Conservation (phyloP, 2,329 filamentous ascomycete species). For the Xylaria polymorpha region DNA sequence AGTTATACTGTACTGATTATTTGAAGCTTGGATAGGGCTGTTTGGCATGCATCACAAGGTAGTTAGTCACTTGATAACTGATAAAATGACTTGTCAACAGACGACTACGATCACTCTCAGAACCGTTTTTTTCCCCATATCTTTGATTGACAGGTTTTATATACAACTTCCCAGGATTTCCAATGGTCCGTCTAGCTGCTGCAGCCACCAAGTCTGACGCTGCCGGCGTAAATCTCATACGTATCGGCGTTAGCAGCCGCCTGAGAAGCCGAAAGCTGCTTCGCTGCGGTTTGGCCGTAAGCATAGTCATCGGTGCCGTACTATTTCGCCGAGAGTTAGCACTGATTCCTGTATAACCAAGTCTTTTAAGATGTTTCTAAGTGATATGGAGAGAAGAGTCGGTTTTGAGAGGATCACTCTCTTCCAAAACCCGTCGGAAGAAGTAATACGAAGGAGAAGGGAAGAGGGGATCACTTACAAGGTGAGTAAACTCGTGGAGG, state of each 20-base stretch:
- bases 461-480: conserved; percentile 23
- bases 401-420: neutral
- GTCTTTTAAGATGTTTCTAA: neutral
- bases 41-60: neutral
- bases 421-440: neutral
- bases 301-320: conserved; percentile 41
- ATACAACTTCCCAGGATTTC: conserved; percentile 11
- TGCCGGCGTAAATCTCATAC: conserved; percentile 41
- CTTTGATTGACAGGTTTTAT: conserved; percentile 7
- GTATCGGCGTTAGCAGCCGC: conserved; percentile 41
- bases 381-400: neutral
- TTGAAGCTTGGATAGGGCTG: neutral
- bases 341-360: neutral
- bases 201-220: conserved; percentile 42
- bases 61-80: neutral
- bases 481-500: conserved; percentile 39
- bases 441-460: neutral
- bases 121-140: neutral
- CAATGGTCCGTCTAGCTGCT: conserved; percentile 33
- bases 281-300: conserved; percentile 35
- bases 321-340: conserved; percentile 21
- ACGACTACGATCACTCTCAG: neutral
- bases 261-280: conserved; percentile 35
- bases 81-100: neutral
- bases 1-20: neutral